phyloP scores from a whole-genome alignment of 116 monocot genomes.

The Phalaenopsis hybrid region DNA sequence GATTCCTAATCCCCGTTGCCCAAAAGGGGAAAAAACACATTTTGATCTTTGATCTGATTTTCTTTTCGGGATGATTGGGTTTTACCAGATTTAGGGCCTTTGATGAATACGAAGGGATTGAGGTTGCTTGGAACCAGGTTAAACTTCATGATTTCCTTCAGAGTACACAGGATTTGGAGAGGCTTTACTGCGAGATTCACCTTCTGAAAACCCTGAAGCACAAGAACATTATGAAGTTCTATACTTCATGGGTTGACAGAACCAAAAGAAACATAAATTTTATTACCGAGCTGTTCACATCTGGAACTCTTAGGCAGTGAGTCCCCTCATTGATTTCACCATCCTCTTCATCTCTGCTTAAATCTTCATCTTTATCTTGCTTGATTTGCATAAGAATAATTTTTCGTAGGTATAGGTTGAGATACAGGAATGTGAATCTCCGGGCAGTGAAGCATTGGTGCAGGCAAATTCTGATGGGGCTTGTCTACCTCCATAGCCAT shows the following conservation, averaged over 20 bases:
- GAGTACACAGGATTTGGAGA: conserved; percentile 79
- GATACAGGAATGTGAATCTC: conserved; percentile 48
- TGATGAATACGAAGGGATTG: conserved; percentile 96
- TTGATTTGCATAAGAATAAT: not conserved
- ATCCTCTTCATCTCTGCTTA: not conserved
- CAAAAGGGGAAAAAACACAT: not conserved
- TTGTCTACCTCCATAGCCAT: conserved; percentile 63
- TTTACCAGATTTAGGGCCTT: conserved; percentile 71
- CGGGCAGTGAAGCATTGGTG: conserved; percentile 75
- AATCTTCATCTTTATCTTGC: not conserved
- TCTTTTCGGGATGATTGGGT: not conserved
- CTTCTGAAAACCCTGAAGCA: conserved; percentile 85
- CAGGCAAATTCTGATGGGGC: conserved; percentile 58
- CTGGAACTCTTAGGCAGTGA: conserved; percentile 92
- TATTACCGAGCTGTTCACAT: conserved; percentile 98
- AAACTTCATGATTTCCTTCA: conserved; percentile 80
- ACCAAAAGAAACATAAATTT: conserved; percentile 94
- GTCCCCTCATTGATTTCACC: conserved; percentile 3
- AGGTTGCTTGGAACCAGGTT: conserved; percentile 98
- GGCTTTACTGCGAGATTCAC: conserved; percentile 94
- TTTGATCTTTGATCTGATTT: conserved; percentile 3
- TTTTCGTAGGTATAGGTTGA: conserved; percentile 57
- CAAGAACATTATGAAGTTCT: conserved; percentile 96
- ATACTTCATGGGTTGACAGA: conserved; percentile 89
- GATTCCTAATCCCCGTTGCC: conserved; percentile 2